phyloP scores from a whole-genome alignment of 208 protist genomes.

The Kentomonas sorsogonicus region DNA sequence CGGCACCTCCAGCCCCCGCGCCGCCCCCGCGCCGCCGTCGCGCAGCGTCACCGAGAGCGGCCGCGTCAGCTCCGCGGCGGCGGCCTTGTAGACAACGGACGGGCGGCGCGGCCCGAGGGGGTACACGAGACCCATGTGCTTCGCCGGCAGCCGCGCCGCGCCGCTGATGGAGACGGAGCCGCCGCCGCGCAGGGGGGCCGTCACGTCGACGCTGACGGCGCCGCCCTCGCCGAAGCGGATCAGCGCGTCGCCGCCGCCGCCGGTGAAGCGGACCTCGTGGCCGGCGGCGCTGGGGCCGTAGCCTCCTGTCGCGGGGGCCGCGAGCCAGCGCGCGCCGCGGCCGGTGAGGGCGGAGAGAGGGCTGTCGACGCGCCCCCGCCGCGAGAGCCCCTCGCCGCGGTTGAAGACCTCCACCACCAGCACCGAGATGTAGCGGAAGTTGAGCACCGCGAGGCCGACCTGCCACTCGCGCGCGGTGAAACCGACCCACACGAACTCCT shows the following conservation, averaged over 20 bases:
- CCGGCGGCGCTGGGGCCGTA: constrained; percentile 18
- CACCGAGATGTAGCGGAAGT: constrained; percentile 33
- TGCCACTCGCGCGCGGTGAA: constrained; percentile 28
- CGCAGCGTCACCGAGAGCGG: not conserved
- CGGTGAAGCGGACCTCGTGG: constrained; percentile 19
- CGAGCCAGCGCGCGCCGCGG: constrained; percentile 19
- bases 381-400: constrained; percentile 13
- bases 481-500: constrained; percentile 49
- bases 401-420: constrained; percentile 28
- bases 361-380: not conserved
- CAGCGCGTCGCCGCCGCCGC: constrained; percentile 4
- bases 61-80: constrained; percentile 19
- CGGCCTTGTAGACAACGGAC: constrained; percentile 30
- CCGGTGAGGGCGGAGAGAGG: constrained; percentile 3
- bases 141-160: constrained; percentile 11
- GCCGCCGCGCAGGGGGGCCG: not conserved
- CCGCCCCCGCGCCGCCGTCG: not conserved
- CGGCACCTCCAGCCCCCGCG: not conserved
- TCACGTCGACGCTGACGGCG: constrained; percentile 8
- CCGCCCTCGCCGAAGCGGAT: constrained; percentile 11
- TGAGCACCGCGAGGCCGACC: constrained; percentile 31
- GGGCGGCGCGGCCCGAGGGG: constrained; percentile 31
- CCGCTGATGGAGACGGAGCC: constrained; percentile 10
- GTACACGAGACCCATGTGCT: constrained; percentile 35
- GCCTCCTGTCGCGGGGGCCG: constrained; percentile 15